Conservation (phyloP, 2,329 filamentous ascomycete species). For the Tolypocladium paradoxum region DNA sequence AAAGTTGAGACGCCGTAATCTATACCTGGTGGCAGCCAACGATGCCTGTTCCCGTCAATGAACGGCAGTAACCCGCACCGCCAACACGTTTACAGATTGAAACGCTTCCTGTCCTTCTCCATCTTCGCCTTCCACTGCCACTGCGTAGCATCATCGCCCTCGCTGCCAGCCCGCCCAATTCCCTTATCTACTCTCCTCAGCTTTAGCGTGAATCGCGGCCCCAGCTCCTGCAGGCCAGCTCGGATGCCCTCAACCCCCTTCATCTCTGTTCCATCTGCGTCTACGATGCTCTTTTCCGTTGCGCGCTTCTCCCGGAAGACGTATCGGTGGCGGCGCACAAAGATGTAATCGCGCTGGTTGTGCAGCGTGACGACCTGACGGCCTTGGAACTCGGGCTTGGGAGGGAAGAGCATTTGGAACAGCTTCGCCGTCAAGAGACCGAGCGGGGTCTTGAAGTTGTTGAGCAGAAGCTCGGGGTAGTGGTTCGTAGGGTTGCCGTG, state of each 20-base stretch:
- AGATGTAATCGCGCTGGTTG: slow-evolving; percentile 95
- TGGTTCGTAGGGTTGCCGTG: slow-evolving; percentile 84
- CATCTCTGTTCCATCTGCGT: slow-evolving; percentile 70
- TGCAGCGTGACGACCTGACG: slow-evolving; percentile 86
- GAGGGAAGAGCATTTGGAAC: slow-evolving; percentile 53
- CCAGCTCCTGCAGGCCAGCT: slow-evolving; percentile 81
- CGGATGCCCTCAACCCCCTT: slow-evolving; percentile 78
- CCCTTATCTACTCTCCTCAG: slow-evolving; percentile 85
- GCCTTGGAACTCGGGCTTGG: slow-evolving; percentile 71
- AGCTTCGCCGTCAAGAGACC: slow-evolving; percentile 80
- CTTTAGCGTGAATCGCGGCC: slow-evolving; percentile 67
- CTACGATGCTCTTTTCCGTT: slow-evolving; percentile 79
- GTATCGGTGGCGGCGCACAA: slow-evolving; percentile 82
- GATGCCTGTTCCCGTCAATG: neutral
- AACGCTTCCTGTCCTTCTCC: slow-evolving; percentile 89
- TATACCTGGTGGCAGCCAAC: neutral
- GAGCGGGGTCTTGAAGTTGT: slow-evolving; percentile 89
- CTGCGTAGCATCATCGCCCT: slow-evolving; percentile 65
- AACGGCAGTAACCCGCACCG: neutral
- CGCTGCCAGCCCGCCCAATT: slow-evolving; percentile 57
- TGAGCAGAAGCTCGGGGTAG: slow-evolving; percentile 81
- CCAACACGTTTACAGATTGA: slow-evolving; percentile 58
- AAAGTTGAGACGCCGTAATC: neutral
- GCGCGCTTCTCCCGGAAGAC: slow-evolving; percentile 81
- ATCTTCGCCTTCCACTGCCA: slow-evolving; percentile 96